phyloP scores from a whole-genome alignment of 2,329 filamentous ascomycete species.

The Colletotrichum sp. region DNA sequence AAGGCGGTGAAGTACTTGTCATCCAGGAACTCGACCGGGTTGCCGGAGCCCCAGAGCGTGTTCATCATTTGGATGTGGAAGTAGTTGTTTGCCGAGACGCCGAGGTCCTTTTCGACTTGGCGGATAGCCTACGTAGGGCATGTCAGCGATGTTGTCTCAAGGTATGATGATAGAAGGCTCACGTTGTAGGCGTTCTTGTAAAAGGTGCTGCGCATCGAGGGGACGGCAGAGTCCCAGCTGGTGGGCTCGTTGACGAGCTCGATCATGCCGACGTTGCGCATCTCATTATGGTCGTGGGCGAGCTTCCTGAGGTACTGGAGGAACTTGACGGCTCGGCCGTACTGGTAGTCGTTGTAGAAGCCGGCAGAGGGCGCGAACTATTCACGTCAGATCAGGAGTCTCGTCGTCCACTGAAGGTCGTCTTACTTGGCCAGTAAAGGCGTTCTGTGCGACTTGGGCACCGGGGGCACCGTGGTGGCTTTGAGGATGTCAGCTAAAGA shows the following conservation, averaged over 20 bases:
- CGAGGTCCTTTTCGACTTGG: constrained; percentile 47
- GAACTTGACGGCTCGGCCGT: constrained; percentile 58
- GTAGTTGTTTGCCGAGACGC: constrained; percentile 43
- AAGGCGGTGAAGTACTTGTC: constrained; percentile 51
- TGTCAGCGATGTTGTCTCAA: background rate
- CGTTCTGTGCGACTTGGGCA: constrained; percentile 48
- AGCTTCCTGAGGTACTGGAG: constrained; percentile 60
- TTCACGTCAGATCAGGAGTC: background rate
- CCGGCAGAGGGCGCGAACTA: constrained; percentile 38
- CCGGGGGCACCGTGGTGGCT: constrained; percentile 54
- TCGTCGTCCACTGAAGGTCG: background rate
- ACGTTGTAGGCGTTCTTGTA: constrained; percentile 48
- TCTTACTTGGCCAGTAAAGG: constrained; percentile 49
- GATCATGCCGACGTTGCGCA: constrained; percentile 63
- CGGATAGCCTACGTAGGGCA: constrained; percentile 45
- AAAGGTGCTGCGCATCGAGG: constrained; percentile 42
- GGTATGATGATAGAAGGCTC: background rate
- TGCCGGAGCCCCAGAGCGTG: constrained; percentile 58
- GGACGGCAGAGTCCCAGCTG: constrained; percentile 35
- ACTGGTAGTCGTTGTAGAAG: constrained; percentile 64
- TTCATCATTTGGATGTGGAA: constrained; percentile 60
- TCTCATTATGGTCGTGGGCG: constrained; percentile 52
- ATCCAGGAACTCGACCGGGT: constrained; percentile 52
- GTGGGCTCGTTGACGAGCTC: constrained; percentile 64
- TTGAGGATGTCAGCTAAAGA: background rate